phyloP scores from a whole-genome alignment of 768 basidiomycete species.

The Clavaria fumosa region DNA sequence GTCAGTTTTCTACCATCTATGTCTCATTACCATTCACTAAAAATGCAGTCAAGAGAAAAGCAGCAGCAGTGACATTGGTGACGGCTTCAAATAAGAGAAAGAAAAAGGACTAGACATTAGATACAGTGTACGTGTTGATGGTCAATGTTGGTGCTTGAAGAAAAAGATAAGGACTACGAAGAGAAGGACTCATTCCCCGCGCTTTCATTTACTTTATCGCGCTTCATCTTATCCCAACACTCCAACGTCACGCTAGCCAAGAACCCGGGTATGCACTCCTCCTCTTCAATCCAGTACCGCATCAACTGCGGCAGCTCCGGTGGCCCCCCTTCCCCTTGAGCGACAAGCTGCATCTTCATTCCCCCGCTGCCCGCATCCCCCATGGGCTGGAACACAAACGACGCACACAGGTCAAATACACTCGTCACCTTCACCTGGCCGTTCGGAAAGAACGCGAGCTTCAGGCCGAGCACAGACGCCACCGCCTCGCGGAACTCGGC shows the following conservation, averaged over 20 bases:
- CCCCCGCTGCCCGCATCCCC: slow-evolving; percentile 23
- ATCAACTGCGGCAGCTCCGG: slow-evolving; percentile 61
- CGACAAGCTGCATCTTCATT: slow-evolving; percentile 56
- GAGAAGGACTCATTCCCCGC: too few species aligned
- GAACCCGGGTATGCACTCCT: slow-evolving; percentile 81
- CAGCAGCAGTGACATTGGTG: too few species aligned
- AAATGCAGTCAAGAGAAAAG: too few species aligned
- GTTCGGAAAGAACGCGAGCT: slow-evolving; percentile 82
- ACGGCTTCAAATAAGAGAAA: too few species aligned
- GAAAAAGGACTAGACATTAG: too few species aligned
- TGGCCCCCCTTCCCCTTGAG: slow-evolving; percentile 58
- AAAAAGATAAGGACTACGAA: too few species aligned
- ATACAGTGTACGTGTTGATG: too few species aligned
- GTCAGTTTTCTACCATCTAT: too few species aligned
- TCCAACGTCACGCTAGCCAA: slow-evolving; percentile 79
- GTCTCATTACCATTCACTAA: too few species aligned
- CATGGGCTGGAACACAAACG: slow-evolving; percentile 72
- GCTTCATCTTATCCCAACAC: slow-evolving; percentile 66
- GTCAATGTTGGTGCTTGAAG: too few species aligned
- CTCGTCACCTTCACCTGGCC: slow-evolving; percentile 83
- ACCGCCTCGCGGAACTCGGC: slow-evolving; percentile 88
- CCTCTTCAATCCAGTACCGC: slow-evolving; percentile 75
- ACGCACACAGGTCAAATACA: slow-evolving; percentile 75
- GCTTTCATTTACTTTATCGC: too few species aligned
- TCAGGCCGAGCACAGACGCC: slow-evolving; percentile 77